phyloP scores from a whole-genome alignment of 805 yeast genomes.

The Peterozyma xylosa region DNA sequence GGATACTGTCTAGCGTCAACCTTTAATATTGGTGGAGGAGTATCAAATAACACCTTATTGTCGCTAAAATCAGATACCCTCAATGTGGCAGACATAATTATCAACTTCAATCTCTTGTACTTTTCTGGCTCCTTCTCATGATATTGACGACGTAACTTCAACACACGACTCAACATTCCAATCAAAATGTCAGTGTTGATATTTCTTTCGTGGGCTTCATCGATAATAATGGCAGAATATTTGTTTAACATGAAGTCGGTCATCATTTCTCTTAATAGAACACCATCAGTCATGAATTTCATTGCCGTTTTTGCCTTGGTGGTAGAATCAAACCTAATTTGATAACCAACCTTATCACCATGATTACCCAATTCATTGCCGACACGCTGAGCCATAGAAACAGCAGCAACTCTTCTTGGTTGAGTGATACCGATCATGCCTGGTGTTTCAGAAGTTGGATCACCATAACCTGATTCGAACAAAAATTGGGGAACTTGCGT shows the following conservation, averaged over 20 bases:
- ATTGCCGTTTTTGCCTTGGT: constrained; percentile 58
- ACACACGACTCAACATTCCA: constrained; percentile 88
- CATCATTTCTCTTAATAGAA: constrained; percentile 87
- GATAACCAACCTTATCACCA: constrained; percentile 66
- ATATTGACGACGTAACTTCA: constrained; percentile 58
- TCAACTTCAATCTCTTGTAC: constrained; percentile 62
- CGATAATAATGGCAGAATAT: constrained; percentile 83
- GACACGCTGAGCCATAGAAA: constrained; percentile 84
- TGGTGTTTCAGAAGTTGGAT: constrained; percentile 50
- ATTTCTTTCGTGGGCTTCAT: constrained; percentile 97
- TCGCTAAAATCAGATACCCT: constrained; percentile 91
- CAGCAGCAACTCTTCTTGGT: constrained; percentile 92
- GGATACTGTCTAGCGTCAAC: constrained; percentile 94
- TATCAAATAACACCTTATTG: constrained; percentile 56
- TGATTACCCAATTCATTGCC: constrained; percentile 69
- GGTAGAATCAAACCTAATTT: constrained; percentile 73
- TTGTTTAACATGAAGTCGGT: constrained; percentile 71
- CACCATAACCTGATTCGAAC: constrained; percentile 88
- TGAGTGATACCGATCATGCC: constrained; percentile 97
- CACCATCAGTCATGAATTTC: constrained; percentile 95
- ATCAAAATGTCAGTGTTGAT: constrained; percentile 92
- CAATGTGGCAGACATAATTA: constrained; percentile 96
- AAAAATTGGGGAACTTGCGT: constrained; percentile 97
- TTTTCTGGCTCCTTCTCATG: constrained; percentile 36
- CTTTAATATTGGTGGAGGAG: constrained; percentile 80